Conservation (phyloP, 2,329 filamentous ascomycete genomes). For the Aaosphaeria pasadenensis region DNA sequence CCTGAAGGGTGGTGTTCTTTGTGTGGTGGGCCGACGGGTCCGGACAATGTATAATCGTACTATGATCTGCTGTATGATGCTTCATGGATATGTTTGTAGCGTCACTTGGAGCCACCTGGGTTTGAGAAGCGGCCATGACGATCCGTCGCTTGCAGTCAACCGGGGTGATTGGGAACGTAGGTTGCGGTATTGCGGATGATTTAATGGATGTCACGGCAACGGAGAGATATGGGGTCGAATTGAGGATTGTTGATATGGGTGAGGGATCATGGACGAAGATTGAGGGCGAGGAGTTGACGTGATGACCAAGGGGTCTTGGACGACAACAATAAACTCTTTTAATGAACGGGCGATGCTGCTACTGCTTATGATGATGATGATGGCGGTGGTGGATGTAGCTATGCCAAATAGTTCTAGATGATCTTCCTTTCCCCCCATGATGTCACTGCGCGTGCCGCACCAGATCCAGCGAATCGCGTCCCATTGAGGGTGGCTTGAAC, state of each 20-base stretch:
- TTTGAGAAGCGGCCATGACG: slow-evolving; percentile 16
- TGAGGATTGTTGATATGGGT: too few relatives aligned
- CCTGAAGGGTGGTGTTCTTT: slow-evolving; percentile 39
- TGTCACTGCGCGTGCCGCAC: slow-evolving; percentile 17
- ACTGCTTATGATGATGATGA: slow-evolving; percentile 8
- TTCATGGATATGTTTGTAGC: slow-evolving; percentile 18
- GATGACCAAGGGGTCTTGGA: too few relatives aligned
- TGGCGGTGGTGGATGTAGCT: slow-evolving; percentile 10
- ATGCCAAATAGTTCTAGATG: neutral
- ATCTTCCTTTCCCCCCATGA: slow-evolving; percentile 14
- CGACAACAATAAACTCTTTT: too few relatives aligned
- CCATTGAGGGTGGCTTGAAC: neutral
- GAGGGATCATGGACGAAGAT: too few relatives aligned
- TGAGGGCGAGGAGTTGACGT: too few relatives aligned
- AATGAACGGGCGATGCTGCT: too few relatives aligned
- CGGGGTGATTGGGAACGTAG: too few relatives aligned
- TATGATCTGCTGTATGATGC: slow-evolving; percentile 6
- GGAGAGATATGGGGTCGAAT: too few relatives aligned
- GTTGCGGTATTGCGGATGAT: too few relatives aligned
- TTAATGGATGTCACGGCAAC: too few relatives aligned
- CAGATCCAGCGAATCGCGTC: slow-evolving; percentile 9
- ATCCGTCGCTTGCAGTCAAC: too few relatives aligned
- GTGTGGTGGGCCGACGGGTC: slow-evolving; percentile 44
- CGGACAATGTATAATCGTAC: slow-evolving; percentile 28
- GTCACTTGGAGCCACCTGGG: slow-evolving; percentile 17